Evolutionary conservation across 225 moss, liverwort and hornwort genomes (phyloP).

Genomic region (Sphagnum contortum): DNA sequence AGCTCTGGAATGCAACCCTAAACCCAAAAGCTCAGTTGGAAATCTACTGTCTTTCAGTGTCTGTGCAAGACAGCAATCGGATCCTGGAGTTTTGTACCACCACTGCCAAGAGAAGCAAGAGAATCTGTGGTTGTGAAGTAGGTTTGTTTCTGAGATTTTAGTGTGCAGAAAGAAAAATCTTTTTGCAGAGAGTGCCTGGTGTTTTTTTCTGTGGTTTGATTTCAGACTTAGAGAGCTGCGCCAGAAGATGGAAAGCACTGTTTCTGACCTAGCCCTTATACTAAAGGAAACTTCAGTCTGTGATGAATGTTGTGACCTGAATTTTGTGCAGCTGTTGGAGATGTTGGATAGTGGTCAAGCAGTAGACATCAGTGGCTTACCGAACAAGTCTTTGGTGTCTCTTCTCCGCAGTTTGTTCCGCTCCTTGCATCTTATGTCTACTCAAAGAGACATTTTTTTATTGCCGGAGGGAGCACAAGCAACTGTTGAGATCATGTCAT

Average conservation of each 20-base stretch:
- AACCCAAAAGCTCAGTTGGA: background rate
- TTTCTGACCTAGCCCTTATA: too few species aligned
- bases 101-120: too few species aligned
- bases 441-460: conserved; percentile 39
- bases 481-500: conserved; percentile 44
- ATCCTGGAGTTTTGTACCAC: too few species aligned
- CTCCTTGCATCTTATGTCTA: conserved; percentile 33
- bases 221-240: too few species aligned
- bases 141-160: too few species aligned
- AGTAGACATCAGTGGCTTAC: conserved; percentile 72
- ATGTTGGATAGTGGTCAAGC: conserved; percentile 72
- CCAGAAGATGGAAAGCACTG: too few species aligned
- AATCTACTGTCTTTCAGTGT: background rate
- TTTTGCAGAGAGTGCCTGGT: too few species aligned
- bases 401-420: conserved; percentile 61
- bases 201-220: too few species aligned
- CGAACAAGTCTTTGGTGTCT: conserved; percentile 43
- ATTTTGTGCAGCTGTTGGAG: conserved; percentile 51
- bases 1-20: background rate
- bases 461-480: conserved; percentile 41
- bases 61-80: background rate
- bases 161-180: too few species aligned
- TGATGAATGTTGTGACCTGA: too few species aligned
- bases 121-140: too few species aligned
- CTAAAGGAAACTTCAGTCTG: too few species aligned